Conservation (phyloP, 306 rosid genomes). For the Quercus suber region DNA sequence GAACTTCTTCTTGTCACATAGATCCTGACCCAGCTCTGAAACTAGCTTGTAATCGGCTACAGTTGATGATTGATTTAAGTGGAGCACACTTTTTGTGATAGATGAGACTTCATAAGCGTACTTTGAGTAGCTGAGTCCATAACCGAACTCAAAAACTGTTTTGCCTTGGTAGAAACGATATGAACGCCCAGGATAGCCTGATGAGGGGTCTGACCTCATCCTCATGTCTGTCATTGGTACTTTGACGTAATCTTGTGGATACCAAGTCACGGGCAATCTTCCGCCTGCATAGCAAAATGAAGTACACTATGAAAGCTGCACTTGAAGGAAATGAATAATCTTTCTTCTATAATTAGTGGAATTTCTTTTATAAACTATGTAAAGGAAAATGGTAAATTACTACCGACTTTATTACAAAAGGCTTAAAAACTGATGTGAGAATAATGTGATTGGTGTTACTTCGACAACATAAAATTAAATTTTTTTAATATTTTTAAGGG, state of each 20-base stretch:
- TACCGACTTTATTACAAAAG: too few relatives aligned
- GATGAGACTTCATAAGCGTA: constrained; percentile 55
- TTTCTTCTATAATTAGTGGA: not conserved
- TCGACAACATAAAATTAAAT: too few relatives aligned
- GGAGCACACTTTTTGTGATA: constrained; percentile 38
- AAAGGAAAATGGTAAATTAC: not conserved
- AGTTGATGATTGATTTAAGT: constrained; percentile 54
- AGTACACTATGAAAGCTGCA: not conserved
- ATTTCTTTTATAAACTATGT: not conserved
- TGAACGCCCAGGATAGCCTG: constrained; percentile 81
- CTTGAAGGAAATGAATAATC: not conserved
- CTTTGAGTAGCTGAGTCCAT: constrained; percentile 86
- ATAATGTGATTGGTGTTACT: too few relatives aligned
- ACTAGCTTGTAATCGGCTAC: constrained; percentile 48
- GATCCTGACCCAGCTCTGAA: constrained; percentile 45
- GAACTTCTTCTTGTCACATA: constrained; percentile 51
- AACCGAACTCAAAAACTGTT: constrained; percentile 76
- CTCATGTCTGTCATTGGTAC: constrained; percentile 98
- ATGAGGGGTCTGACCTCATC: constrained; percentile 65
- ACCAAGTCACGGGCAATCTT: constrained; percentile 91
- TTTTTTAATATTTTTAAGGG: too few relatives aligned
- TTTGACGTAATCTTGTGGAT: constrained; percentile 57
- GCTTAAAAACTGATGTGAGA: too few relatives aligned
- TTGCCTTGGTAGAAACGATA: constrained; percentile 76
- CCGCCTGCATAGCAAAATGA: constrained; percentile 58